A percentile compares a stretch with the other conserved stretches of the same genome.
phyloP scores from a whole-genome alignment of 257 asterid species.

The Anisodus acutangulus region DNA sequence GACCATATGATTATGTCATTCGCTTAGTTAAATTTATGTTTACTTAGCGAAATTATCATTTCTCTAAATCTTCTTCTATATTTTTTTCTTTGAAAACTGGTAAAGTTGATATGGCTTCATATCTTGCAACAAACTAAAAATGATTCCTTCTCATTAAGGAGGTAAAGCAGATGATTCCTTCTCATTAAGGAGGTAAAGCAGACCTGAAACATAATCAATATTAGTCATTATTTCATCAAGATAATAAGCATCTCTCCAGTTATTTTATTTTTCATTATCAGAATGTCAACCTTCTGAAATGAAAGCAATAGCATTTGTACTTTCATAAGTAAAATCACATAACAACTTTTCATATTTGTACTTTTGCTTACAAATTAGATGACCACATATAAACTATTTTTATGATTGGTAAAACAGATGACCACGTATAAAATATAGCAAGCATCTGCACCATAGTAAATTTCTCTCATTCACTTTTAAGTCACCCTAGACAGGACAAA shows the following conservation, averaged over 20 bases:
- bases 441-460: background rate
- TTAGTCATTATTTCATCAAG: background rate
- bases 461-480: background rate
- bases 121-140: background rate
- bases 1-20: no score
- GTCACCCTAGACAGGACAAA: background rate
- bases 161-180: background rate
- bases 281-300: background rate
- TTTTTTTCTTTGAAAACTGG: no score
- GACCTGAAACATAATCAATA: background rate
- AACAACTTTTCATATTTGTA: background rate
- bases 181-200: constrained; percentile 13
- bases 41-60: no score
- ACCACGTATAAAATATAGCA: background rate
- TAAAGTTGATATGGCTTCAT: background rate
- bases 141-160: no score
- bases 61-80: no score
- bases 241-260: background rate
- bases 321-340: background rate
- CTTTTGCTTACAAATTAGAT: background rate
- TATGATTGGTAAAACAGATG: background rate
- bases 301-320: background rate
- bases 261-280: background rate
- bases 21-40: no score
- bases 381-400: background rate